Conservation (phyloP, 352 stramenopile species). For the Phytophthora sp. region DNA sequence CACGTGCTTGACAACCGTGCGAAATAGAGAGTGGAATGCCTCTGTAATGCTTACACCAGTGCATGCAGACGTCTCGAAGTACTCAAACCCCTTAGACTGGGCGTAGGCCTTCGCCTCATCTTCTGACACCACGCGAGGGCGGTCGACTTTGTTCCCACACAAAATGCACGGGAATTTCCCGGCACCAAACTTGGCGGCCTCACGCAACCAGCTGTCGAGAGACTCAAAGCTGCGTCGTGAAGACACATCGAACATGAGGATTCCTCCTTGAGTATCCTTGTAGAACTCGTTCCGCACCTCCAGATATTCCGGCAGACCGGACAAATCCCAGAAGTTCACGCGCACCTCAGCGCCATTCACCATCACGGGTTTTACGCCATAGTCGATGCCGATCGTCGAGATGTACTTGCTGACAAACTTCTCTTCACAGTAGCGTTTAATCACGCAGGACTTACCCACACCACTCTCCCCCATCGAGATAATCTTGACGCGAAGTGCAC, state of each 20-base stretch:
- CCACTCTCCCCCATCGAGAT: slow-evolving; percentile 92
- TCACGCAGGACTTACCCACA: slow-evolving; percentile 94
- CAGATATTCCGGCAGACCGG: slow-evolving; percentile 91
- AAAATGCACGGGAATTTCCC: slow-evolving; percentile 87
- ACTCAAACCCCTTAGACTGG: slow-evolving; percentile 76
- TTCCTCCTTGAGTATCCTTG: slow-evolving; percentile 89
- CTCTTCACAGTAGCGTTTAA: slow-evolving; percentile 96
- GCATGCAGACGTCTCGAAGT: slow-evolving; percentile 94
- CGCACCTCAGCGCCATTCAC: slow-evolving; percentile 77
- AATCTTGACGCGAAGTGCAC: slow-evolving; percentile 91
- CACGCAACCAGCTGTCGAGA: slow-evolving; percentile 88
- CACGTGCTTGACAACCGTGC: slow-evolving; percentile 57
- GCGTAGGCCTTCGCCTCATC: slow-evolving; percentile 84
- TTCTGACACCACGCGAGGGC: slow-evolving; percentile 72
- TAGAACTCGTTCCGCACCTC: slow-evolving; percentile 98
- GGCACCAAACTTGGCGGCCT: slow-evolving; percentile 90
- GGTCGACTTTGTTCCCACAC: slow-evolving; percentile 93
- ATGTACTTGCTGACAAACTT: slow-evolving; percentile 97
- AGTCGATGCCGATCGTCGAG: slow-evolving; percentile 96
- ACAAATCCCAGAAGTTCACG: slow-evolving; percentile 97
- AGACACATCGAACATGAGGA: slow-evolving; percentile 85
- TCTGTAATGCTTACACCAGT: slow-evolving; percentile 88
- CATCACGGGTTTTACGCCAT: slow-evolving; percentile 92
- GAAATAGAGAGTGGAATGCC: slow-evolving; percentile 85
- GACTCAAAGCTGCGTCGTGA: slow-evolving; percentile 83